phyloP scores from a whole-genome alignment of 2,329 filamentous ascomycete species.

The Aspergillus fijiensis region DNA sequence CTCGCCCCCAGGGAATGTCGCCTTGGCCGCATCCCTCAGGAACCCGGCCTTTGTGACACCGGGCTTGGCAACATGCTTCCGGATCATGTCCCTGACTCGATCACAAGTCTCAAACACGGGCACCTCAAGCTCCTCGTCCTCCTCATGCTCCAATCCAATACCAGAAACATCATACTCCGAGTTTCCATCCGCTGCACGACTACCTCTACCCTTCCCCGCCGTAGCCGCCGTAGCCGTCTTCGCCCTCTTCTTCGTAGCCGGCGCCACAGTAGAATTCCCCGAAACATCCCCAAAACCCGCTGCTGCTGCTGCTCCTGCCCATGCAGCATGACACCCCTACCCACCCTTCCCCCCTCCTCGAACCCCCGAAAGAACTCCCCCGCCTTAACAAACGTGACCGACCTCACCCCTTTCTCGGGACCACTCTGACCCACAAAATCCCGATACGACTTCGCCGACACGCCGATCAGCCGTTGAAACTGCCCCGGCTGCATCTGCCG shows the following conservation, averaged over 20 bases:
- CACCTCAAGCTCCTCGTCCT: slow-evolving; percentile 50
- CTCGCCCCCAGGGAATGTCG: slow-evolving; percentile 39
- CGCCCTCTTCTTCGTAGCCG: slow-evolving; percentile 1
- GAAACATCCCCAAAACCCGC: neutral
- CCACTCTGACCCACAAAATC: slow-evolving; percentile 50
- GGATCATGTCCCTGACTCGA: slow-evolving; percentile 59
- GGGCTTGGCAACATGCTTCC: slow-evolving; percentile 48
- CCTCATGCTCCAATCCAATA: slow-evolving; percentile 51
- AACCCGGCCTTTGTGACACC: slow-evolving; percentile 55
- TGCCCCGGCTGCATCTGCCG: slow-evolving; percentile 48
- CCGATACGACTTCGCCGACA: slow-evolving; percentile 38
- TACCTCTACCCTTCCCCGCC: slow-evolving; percentile 28
- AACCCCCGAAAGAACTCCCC: slow-evolving; percentile 42
- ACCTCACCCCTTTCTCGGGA: slow-evolving; percentile 28
- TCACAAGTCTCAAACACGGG: slow-evolving; percentile 59
- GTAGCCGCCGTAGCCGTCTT: neutral
- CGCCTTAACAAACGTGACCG: slow-evolving; percentile 29
- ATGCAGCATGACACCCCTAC: slow-evolving; percentile 47
- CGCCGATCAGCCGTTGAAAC: slow-evolving; percentile 43
- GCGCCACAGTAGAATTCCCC: neutral
- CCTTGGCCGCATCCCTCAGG: slow-evolving; percentile 49
- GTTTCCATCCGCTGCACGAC: slow-evolving; percentile 16
- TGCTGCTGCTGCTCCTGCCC: neutral
- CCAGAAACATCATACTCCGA: slow-evolving; percentile 43
- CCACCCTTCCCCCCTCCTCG: slow-evolving; percentile 22